Conservation (phyloP, 208 protist species). For the Herpetomonas tarakana region DNA sequence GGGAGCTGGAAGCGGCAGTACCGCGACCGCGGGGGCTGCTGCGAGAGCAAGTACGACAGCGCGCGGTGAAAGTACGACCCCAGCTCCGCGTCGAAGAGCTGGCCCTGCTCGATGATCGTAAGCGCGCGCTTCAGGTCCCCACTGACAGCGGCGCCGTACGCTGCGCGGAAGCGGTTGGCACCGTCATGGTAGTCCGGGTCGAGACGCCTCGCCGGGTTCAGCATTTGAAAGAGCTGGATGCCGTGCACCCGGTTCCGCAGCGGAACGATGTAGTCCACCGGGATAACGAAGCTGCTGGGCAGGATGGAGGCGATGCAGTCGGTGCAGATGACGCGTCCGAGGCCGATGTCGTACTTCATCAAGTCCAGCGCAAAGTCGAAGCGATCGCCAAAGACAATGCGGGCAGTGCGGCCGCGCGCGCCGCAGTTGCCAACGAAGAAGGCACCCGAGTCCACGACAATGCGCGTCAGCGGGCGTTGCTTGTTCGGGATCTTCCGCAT, state of each 20-base stretch:
- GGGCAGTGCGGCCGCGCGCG: slow-evolving; percentile 33
- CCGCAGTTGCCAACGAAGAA: slow-evolving; percentile 67
- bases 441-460: slow-evolving; percentile 44
- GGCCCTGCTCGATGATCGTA: slow-evolving; percentile 4
- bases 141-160: slow-evolving; percentile 10
- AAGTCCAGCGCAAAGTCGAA: slow-evolving; percentile 30
- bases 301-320: slow-evolving; percentile 17
- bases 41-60: slow-evolving; percentile 6
- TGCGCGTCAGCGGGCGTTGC: slow-evolving; percentile 10
- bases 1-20: slow-evolving; percentile 56
- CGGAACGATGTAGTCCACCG: slow-evolving; percentile 23
- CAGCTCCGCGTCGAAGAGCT: slow-evolving; percentile 5
- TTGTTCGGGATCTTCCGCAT: slow-evolving; percentile 2
- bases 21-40: slow-evolving; percentile 23
- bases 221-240: slow-evolving; percentile 20
- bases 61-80: neutral
- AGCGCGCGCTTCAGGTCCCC: slow-evolving; percentile 11
- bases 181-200: slow-evolving; percentile 6
- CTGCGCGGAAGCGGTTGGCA: slow-evolving; percentile 8
- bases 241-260: slow-evolving; percentile 11
- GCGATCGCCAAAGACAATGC: slow-evolving; percentile 36
- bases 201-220: slow-evolving; percentile 11
- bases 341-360: slow-evolving; percentile 18
- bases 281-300: slow-evolving; percentile 7
- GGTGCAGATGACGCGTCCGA: slow-evolving; percentile 17